Conservation (phyloP, 495 filamentous ascomycete genomes). For the Amphirosellinia nigrospora region DNA sequence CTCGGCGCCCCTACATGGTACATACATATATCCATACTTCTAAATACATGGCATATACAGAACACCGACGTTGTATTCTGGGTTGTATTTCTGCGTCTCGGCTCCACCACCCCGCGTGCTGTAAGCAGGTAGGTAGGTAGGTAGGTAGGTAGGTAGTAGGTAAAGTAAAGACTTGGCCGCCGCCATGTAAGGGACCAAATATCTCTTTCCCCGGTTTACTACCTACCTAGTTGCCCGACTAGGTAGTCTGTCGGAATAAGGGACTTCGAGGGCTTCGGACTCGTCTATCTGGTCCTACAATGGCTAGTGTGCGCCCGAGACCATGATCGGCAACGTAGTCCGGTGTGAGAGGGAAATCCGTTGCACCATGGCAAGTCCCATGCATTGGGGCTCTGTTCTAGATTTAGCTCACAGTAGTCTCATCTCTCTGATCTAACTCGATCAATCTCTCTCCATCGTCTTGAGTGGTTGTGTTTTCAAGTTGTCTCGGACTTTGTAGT, state of each 20-base stretch:
- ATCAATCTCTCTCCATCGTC: not conserved
- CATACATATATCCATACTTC: not conserved
- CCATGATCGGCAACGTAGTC: not conserved
- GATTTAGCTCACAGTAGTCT: constrained; percentile 3
- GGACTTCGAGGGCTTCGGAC: not conserved
- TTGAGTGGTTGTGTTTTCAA: not conserved
- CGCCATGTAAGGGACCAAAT: constrained; percentile 19
- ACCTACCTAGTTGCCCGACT: too few species aligned
- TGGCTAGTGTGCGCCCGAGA: constrained; percentile 1
- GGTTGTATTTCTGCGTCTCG: too few species aligned
- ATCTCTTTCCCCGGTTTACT: constrained; percentile 11
- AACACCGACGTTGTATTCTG: constrained; percentile 20
- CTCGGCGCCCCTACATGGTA: not conserved
- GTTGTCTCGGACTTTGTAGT: constrained; percentile 2
- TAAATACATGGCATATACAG: not conserved
- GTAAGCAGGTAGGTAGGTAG: too few species aligned
- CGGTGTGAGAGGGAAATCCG: not conserved
- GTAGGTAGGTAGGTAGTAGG: too few species aligned
- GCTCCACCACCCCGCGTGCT: not conserved
- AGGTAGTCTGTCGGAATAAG: not conserved
- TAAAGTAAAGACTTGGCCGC: too few species aligned
- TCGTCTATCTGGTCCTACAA: constrained; percentile 22
- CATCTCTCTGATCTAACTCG: not conserved
- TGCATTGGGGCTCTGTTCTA: constrained; percentile 12
- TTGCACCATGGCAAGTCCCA: not conserved